Base-by-base conservation (phyloP, 179 eudicot species). In the Spinacia oleracea region DNA sequence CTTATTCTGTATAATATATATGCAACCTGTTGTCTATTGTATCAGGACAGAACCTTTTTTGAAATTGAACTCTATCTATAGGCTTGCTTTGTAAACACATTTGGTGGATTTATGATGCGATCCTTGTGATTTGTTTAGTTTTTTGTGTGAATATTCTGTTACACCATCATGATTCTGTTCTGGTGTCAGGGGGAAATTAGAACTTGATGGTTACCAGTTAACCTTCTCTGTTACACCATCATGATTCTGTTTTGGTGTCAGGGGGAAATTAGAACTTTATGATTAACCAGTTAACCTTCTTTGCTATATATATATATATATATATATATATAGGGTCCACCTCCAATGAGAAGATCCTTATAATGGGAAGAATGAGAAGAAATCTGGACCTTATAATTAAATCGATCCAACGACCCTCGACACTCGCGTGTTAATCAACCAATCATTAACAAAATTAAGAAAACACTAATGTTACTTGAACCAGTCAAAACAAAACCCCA, bases 1-100 rank as follows among this genome's bases (percentile, higher is more conserved):
- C 42, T 73, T 31, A 63, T 78, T 74, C 32, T 78, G 59, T n/a
- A 53, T 64, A 53, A 43, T 23, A 35, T 18, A 55, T 70, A 31
- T 46, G 50, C n/a, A 43, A 62, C 34, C n/a, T 64, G 25, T 45
- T 62, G 51, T 35, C 40, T 59, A 32, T 42, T 56, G 27, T 73
- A 34, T 59, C 31, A 10, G 64, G 25, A 21, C 32, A 51, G 55
- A 38, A 29, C 0, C 42, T 64, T 51, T 63, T 53, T 32, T 69
- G 11, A 38, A n/a, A 64, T 42, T 11, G 7, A 64, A 32, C 20
- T 64, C 50, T 0, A 42, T 20, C 0, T 68, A 8, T 40, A 21
- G 15, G 16, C 9, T 7, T 18, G 25, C 40, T 40, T 40, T 21
- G 1, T 68, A 2, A 21, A 14, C 20, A 21, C 51, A 43, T 69